Percentiles rank a stretch among this genome's conserved stretches.
Conservation (phyloP, 345 rosid species). For the Murraya koenigii region DNA sequence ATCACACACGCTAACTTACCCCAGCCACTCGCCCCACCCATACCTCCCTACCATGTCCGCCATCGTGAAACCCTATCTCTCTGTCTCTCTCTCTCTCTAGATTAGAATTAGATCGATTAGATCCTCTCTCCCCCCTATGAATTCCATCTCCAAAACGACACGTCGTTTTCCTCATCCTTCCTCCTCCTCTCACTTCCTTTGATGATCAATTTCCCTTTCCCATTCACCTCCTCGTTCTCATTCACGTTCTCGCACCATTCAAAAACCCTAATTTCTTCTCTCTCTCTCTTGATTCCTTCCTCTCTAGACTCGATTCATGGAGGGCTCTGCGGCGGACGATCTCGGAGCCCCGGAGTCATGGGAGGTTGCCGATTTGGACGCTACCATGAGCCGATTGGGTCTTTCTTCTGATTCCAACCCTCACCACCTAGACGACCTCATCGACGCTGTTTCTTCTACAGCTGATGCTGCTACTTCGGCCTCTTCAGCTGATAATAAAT, state of each 20-base stretch:
- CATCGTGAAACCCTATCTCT: conserved; percentile 25
- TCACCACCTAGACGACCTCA: conserved; percentile 2
- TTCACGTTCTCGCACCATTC: neutral
- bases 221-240: neutral
- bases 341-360: conserved; percentile 79
- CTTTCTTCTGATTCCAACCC: conserved; percentile 34
- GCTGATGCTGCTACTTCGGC: conserved; percentile 16
- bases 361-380: conserved; percentile 83
- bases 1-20: neutral
- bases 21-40: neutral
- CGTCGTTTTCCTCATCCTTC: neutral
- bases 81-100: neutral
- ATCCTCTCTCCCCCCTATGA: conserved; percentile 18
- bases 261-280: conserved; percentile 15
- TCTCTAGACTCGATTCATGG: conserved; percentile 33
- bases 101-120: neutral
- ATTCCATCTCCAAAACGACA: neutral
- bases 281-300: neutral
- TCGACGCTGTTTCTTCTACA: conserved; percentile 23
- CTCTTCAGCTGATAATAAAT: conserved; percentile 21
- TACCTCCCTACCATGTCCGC: neutral
- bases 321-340: conserved; percentile 71
- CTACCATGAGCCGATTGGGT: conserved; percentile 63
- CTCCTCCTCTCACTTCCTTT: neutral
- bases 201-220: conserved; percentile 9